Conservation (phyloP, 768 basidiomycete genomes). For the Lactarius vividus region DNA sequence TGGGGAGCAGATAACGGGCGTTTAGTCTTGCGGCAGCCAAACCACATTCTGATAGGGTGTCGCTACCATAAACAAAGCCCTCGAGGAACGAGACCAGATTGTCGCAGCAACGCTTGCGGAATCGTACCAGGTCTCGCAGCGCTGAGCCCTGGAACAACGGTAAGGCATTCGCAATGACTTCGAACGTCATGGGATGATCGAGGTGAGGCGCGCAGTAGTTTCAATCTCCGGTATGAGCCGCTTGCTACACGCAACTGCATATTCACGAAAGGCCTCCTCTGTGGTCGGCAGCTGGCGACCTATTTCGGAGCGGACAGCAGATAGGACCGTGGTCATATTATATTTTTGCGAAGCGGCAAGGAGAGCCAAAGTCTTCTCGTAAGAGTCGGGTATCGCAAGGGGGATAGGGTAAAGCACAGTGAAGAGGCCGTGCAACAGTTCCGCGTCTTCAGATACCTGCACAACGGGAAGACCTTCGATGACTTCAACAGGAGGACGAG, state of each 20-base stretch:
- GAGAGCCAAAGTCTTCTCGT: neutral
- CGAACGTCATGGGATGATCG: neutral
- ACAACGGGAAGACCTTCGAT: neutral
- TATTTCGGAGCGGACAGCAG: neutral
- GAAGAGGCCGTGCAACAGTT: neutral
- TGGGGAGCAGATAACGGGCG: too few relatives aligned
- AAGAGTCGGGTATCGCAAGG: neutral
- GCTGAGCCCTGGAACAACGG: neutral
- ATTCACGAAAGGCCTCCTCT: too few relatives aligned
- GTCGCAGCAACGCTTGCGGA: neutral
- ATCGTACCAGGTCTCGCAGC: neutral
- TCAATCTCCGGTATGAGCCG: neutral
- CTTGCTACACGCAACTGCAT: neutral
- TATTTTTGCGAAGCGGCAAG: conserved; percentile 28
- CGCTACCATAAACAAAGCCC: neutral
- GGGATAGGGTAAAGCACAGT: neutral
- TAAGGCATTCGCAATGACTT: neutral
- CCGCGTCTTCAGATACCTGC: neutral
- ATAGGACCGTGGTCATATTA: neutral
- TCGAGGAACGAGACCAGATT: neutral
- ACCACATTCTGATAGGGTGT: too few relatives aligned
- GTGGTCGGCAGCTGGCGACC: too few relatives aligned
- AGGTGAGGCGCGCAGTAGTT: neutral
- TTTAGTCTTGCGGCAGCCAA: too few relatives aligned
- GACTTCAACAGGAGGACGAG: neutral